Base-by-base conservation (phyloP, 2,329 filamentous ascomycete species). In the Trichophyton mentagrophytes region DNA sequence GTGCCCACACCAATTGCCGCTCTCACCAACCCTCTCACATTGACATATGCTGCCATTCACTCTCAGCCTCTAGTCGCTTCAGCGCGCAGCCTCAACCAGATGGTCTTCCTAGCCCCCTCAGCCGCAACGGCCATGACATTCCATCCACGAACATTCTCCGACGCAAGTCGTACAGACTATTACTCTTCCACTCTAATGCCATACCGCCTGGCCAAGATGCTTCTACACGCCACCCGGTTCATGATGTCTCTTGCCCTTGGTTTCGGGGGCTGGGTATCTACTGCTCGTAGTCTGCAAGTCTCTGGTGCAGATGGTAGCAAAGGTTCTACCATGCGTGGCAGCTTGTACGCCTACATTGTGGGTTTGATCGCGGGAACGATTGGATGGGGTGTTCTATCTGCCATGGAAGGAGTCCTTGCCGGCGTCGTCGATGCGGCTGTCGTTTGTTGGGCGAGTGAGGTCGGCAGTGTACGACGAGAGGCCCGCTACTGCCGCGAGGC, bases 191-290 rank as follows among this genome's bases (percentile, higher is more conserved):
- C 85, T 0, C 78, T 96, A n/a, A 78, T 93, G 25, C 88, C 93
- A 0, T 99, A 97, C 72, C 85, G 89, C 3, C 84, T 97, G 7
- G 88, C 93, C 1, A 97, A 96, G 72, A 81, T 97, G 30, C 82
- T 99, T 6, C 83, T 99, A 2, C 89, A 96, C 67, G 90, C 92
- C 2, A 93, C 90, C 1, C 85, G 92, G 17, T 88, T 92, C 70
- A 88, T 96, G 69, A 95, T 96, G 84, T 89, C 90, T 0, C 84
- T 91, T 55, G 88, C 86, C 0, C 82, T 99, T 33, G 92, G 92
- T 0, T 95, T 97, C 69, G 91, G 89, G 3, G 92, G 90, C n/a
- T 99, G 93, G 93, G 89, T 97, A 7, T 88, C 89, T 55, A 95
- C 91, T 40, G 91, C 93, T 9, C 85, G 89, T 64, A 86, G 88